Conservation (phyloP, 257 asterid genomes). For the Solanum gracilifrons region DNA sequence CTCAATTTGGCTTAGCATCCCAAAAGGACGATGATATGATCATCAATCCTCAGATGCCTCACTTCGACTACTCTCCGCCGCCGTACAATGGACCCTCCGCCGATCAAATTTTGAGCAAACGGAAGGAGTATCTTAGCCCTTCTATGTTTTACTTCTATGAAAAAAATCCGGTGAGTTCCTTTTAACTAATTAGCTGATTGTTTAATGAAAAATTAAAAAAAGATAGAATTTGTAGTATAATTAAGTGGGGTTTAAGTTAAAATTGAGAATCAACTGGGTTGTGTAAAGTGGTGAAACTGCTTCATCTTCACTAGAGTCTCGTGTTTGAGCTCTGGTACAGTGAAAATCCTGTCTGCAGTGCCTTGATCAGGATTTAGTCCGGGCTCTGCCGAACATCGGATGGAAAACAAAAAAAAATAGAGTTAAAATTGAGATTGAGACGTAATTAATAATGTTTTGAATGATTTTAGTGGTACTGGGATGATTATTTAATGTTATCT, state of each 20-base stretch:
- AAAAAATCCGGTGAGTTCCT: slow-evolving; percentile 36
- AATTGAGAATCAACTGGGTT: neutral
- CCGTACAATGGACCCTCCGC: slow-evolving; percentile 79
- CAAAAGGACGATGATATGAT: neutral
- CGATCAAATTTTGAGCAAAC: slow-evolving; percentile 53
- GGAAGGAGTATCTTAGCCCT: slow-evolving; percentile 63
- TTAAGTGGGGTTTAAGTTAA: neutral
- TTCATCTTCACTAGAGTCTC: accelerated
- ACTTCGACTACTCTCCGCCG: slow-evolving; percentile 79
- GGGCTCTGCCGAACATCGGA: neutral
- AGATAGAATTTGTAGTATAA: no score
- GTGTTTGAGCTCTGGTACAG: accelerated
- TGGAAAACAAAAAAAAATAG: no score
- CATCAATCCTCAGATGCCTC: slow-evolving; percentile 56
- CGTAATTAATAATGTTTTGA: neutral
- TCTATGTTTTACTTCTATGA: slow-evolving; percentile 71
- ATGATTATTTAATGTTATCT: neutral
- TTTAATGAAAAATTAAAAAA: neutral
- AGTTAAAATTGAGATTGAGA: neutral
- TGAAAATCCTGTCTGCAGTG: neutral
- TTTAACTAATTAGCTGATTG: neutral
- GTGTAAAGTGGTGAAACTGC: neutral
- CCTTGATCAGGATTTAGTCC: neutral
- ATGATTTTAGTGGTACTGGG: neutral
- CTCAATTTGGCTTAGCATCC: neutral